A percentile compares a stretch with the other conserved stretches of the same genome.
These are phyloP conservation scores for Populus tomentosa DNA, from an alignment of 441 rosid species.

Conservation along the genomic window DNA sequence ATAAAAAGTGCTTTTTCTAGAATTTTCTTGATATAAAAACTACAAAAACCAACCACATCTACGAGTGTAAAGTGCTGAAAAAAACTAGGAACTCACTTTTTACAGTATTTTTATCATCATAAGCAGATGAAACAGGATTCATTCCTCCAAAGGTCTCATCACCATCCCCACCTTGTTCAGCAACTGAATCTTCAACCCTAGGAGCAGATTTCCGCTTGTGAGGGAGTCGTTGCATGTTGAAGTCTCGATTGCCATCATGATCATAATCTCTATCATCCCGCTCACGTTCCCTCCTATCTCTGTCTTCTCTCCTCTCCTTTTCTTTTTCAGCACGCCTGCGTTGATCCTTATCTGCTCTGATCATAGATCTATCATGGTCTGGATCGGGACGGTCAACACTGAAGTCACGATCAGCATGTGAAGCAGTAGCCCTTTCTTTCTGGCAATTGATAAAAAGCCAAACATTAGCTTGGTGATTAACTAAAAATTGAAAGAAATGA, in stretches of 20 bases:
- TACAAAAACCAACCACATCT: too few species aligned
- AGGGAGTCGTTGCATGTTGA: conserved; percentile 48
- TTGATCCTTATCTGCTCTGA: conserved; percentile 70
- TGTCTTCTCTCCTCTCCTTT: conserved; percentile 67
- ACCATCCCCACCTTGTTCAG: conserved; percentile 64
- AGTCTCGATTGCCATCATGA: conserved; percentile 56
- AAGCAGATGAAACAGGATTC: conserved; percentile 45
- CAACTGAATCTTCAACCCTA: conserved; percentile 40
- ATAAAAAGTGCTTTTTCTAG: too few species aligned
- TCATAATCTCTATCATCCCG: conserved; percentile 59
- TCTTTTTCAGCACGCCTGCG: conserved; percentile 66
- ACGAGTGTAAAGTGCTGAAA: conserved; percentile 2
- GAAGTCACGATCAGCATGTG: conserved; percentile 52
- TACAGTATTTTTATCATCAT: conserved; percentile 63
- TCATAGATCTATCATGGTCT: conserved; percentile 50
- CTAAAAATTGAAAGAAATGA: conserved; percentile 11
- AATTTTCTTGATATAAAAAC: too few species aligned
- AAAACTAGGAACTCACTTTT: conserved; percentile 39
- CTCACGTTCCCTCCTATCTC: conserved; percentile 55
- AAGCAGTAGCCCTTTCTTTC: conserved; percentile 60
- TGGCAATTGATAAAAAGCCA: conserved; percentile 35
- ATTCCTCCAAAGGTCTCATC: conserved; percentile 46
- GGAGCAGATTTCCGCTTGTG: conserved; percentile 46
- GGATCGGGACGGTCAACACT: conserved; percentile 55
- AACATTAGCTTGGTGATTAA: conserved; percentile 23